Percentiles rank a stretch among this genome's conserved stretches.
phyloP scores from a whole-genome alignment of 495 filamentous ascomycete genomes.

The Penicillium egyptiacum region DNA sequence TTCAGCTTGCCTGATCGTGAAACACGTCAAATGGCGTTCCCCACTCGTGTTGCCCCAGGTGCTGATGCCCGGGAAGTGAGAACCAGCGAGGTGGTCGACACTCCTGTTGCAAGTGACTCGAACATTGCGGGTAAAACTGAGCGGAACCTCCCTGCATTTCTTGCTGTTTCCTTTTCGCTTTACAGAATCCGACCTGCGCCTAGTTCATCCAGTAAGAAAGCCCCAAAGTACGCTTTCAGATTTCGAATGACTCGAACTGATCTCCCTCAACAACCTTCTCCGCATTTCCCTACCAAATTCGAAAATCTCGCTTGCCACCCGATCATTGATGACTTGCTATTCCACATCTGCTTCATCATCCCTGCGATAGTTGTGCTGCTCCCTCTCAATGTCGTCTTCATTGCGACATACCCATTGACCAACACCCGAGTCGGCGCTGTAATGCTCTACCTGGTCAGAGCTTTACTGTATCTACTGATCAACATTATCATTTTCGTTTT shows the following conservation, averaged over 20 bases:
- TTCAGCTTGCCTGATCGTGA: background rate
- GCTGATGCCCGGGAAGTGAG: background rate
- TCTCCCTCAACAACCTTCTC: background rate
- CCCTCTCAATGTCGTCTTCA: conserved; percentile 2
- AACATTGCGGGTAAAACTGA: background rate
- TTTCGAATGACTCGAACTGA: conserved; percentile 11
- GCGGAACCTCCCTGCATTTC: conserved; percentile 3
- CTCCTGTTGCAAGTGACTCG: background rate
- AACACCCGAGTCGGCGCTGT: background rate
- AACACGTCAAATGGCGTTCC: background rate
- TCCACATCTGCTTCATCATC: conserved; percentile 19
- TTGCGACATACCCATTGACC: background rate
- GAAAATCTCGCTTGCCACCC: background rate
- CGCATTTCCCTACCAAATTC: background rate
- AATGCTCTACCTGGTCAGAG: background rate
- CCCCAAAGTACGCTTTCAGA: conserved; percentile 3
- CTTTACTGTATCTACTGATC: background rate
- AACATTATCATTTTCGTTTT: background rate
- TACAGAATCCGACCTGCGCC: conserved; percentile 11
- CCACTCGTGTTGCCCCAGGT: background rate
- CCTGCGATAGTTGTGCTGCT: conserved; percentile 16
- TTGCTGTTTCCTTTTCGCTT: conserved; percentile 20
- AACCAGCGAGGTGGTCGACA: background rate
- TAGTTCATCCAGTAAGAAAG: background rate
- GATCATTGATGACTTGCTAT: conserved; percentile 14